These are phyloP conservation scores for Pugionium cornutum DNA, from an alignment of 345 rosid species.

Conservation along the genomic window DNA sequence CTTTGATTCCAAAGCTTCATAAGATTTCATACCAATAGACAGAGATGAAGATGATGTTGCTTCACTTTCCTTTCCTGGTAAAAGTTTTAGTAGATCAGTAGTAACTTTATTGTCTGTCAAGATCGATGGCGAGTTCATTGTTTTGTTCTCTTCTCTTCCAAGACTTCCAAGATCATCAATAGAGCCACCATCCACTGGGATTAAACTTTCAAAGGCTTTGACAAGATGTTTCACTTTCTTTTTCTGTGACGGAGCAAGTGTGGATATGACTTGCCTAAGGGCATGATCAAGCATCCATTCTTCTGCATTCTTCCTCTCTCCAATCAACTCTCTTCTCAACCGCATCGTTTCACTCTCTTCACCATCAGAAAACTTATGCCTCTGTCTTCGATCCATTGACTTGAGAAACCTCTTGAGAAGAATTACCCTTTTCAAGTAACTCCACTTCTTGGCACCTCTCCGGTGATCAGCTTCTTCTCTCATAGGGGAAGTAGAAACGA, in stretches of 20 bases:
- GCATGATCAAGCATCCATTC: slow-evolving; percentile 99
- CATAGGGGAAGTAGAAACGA: slow-evolving; percentile 32
- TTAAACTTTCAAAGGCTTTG: slow-evolving; percentile 81
- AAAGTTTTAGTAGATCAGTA: slow-evolving; percentile 14
- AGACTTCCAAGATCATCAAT: slow-evolving; percentile 26
- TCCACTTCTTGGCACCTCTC: slow-evolving; percentile 67
- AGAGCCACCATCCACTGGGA: slow-evolving; percentile 36
- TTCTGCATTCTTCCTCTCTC: slow-evolving; percentile 69
- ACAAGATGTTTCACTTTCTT: slow-evolving; percentile 81
- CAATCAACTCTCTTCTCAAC: slow-evolving; percentile 58
- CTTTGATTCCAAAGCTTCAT: slow-evolving; percentile 31
- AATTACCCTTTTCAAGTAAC: slow-evolving; percentile 68
- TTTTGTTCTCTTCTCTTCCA: slow-evolving; percentile 18
- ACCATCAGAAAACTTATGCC: slow-evolving; percentile 37
- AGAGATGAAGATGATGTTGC: slow-evolving; percentile 27
- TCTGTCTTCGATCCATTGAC: slow-evolving; percentile 60
- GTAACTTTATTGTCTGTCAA: not conserved
- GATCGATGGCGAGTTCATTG: not conserved
- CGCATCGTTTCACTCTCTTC: slow-evolving; percentile 55
- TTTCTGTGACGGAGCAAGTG: slow-evolving; percentile 68
- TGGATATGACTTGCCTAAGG: slow-evolving; percentile 70
- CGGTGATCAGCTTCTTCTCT: slow-evolving; percentile 27
- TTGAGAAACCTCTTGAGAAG: slow-evolving; percentile 79
- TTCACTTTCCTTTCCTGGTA: slow-evolving; percentile 32
- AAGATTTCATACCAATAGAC: slow-evolving; percentile 18